phyloP scores from a whole-genome alignment of 2,329 filamentous ascomycete genomes.

The Xylariaceae sp. region DNA sequence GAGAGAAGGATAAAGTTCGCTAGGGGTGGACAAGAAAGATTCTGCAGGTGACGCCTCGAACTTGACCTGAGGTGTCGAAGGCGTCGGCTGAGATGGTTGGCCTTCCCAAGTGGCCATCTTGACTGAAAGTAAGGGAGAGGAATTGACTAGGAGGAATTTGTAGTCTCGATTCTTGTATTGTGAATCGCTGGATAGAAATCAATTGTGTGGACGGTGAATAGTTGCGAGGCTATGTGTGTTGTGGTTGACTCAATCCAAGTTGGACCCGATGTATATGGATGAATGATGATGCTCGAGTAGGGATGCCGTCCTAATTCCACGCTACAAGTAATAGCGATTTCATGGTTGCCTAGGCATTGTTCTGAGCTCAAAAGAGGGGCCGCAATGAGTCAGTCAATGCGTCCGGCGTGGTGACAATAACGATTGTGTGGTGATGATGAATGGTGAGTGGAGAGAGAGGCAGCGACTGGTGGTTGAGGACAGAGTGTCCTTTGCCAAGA shows the following conservation, averaged over 20 bases:
- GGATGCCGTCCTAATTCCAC: constrained; percentile 50
- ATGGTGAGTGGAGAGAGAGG: not conserved
- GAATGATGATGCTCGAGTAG: constrained; percentile 33
- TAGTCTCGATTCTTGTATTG: no score
- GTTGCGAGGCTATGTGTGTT: no score
- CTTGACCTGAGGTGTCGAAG: constrained; percentile 54
- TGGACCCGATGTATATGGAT: not conserved
- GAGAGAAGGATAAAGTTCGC: constrained; percentile 57
- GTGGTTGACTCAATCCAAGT: no score
- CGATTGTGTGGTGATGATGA: not conserved
- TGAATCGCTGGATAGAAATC: no score
- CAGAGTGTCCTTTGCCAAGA: constrained; percentile 34
- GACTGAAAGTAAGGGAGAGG: constrained; percentile 19
- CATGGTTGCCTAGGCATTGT: constrained; percentile 26
- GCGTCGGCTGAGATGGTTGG: constrained; percentile 41
- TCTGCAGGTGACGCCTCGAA: constrained; percentile 62
- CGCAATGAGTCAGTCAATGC: constrained; percentile 21
- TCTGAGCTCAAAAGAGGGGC: constrained; percentile 19
- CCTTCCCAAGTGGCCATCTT: constrained; percentile 51
- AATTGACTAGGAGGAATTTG: constrained; percentile 30
- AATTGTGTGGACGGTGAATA: no score
- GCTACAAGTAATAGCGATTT: constrained; percentile 44
- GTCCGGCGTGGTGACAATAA: constrained; percentile 3
- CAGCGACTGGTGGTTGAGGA: constrained; percentile 22
- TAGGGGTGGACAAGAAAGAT: constrained; percentile 59